Evolutionary conservation across 306 rosid genomes (phyloP), one percentile per base, ranked within the genome.

Genomic region (Rubus idaeus): DNA sequence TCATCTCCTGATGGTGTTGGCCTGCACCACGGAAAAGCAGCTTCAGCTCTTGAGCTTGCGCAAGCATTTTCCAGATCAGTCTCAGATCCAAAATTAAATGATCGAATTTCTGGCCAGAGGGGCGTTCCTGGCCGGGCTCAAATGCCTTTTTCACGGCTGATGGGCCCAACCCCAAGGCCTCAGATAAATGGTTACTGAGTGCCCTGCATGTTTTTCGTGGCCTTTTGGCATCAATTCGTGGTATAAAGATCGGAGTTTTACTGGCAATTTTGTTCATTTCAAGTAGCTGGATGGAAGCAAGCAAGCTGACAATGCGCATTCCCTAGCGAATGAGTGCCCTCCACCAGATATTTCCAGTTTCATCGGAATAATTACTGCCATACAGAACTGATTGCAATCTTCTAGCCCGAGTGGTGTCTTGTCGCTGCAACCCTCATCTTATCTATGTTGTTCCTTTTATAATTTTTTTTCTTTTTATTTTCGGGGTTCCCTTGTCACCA

Each of bases 31-130:
- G 91, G 92, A 74, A 89, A 91, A 83, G 98, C 90, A 47, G 91
- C 99, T 79, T 92, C 99, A 2, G 98, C 99, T 0, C 76, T 96
- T 52, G 99, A 96, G 75, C 98, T 96, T 78, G 99, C 97, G 45
- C 93, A 91, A 87, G 89, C 94, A 70, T 96, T 92, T 89, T 96
- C 99, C 18, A 92, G 81, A 83, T 90, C 99, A 14, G 91, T 86
- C 60, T 92, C 99, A 2, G 93, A 92, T 79, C 89, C 98, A 3
- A 88, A 83, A 50, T 75, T 73, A 46, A 66, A 85, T 40, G 91
- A 92, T 74, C 84, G 77, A 74, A 71, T 76, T 81, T 78, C 96
- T 5, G 83, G 84, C 77, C 90, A 83, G 68, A 87, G 82, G 87
- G 89, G 84, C 55, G 79, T 85, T 73, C 77, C 88, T 46, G 87